Percentiles rank a stretch among this genome's conserved stretches.
Conservation (phyloP, 257 asterid genomes). For the Eustoma russellianum region DNA sequence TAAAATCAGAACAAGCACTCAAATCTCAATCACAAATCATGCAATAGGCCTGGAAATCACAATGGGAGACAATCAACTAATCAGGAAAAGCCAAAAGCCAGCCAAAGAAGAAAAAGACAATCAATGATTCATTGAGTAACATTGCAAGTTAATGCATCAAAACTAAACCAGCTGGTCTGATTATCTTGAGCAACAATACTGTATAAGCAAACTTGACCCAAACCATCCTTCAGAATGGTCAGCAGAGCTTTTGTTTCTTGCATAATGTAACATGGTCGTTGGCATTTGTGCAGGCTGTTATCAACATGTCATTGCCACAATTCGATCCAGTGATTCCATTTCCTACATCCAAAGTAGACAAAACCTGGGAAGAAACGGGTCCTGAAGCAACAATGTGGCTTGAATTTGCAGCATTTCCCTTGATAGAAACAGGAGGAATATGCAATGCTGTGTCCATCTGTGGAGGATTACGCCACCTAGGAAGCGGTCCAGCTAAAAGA, state of each 20-base stretch:
- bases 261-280: slow-evolving; percentile 15
- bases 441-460: slow-evolving; percentile 33
- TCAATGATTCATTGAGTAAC: no score
- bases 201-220: slow-evolving; percentile 31
- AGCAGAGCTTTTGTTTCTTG: slow-evolving; percentile 38
- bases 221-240: slow-evolving; percentile 1
- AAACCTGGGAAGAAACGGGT: slow-evolving; percentile 30
- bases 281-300: slow-evolving; percentile 19
- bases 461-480: slow-evolving; percentile 84
- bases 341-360: slow-evolving; percentile 22
- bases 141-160: no score
- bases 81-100: no score
- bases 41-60: no score
- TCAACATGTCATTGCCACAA: slow-evolving; percentile 14
- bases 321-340: slow-evolving; percentile 13
- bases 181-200: slow-evolving; percentile 28
- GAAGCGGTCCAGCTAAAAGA: slow-evolving; percentile 72
- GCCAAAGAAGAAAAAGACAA: no score
- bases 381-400: slow-evolving; percentile 1
- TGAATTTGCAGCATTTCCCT: slow-evolving; percentile 16
- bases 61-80: no score
- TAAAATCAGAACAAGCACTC: no score
- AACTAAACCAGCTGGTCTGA: slow-evolving; percentile 19
- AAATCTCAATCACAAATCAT: no score
- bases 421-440: no score